Base-by-base conservation (phyloP, 2,329 filamentous ascomycete genomes). In the Sodiomyces alkalinus region DNA sequence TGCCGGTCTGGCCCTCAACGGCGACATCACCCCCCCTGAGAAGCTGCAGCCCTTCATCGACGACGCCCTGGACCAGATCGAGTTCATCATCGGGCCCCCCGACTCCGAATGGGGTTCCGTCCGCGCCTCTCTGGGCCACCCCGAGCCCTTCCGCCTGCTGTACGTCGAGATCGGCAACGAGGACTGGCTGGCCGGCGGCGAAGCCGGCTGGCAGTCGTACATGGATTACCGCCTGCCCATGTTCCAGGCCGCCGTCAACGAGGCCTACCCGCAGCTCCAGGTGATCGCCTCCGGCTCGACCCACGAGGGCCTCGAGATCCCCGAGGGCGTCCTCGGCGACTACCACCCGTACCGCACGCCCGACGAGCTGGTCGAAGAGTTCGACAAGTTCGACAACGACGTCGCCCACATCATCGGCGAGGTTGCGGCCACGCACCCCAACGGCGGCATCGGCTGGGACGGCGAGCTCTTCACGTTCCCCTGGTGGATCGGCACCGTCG, bases 131-230 rank as follows among this genome's bases (percentile, higher is more conserved):
- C 56, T 74, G 3, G 74, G 74, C 4, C 65, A 76, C 39, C 60
- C 68, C 0, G 57, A 70, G 33, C 74, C 74, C 0, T 79, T 69
- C 51, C 53, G 45, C 17, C 56, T 80, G 27, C 54, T 62, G 8
- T 74, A 66, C 39, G 67, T 79, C 30, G 74, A 79, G 47, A 51
- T 79, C 23, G 74, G 75, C 33, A 79, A 80, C 44, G 74, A 80
- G 44, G 74, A 80, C 39, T 68, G 66, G 55, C 60, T 76, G 4
- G 60, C 56, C 16, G 58, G 58, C 4, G 63, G 60, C 5, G 53
- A 58, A 2, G 40, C 42, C 0, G 56, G 63, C 4, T 62, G 56
- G 44, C 47, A 56, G 2, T 56, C 62, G 5, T 65, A 61, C 40
- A 56, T 60, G 27, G 59, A 66, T 33, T 65, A 65, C 38, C 64